Conservation (phyloP, 805 yeast genomes). For the Hanseniaspora nectarophila region DNA sequence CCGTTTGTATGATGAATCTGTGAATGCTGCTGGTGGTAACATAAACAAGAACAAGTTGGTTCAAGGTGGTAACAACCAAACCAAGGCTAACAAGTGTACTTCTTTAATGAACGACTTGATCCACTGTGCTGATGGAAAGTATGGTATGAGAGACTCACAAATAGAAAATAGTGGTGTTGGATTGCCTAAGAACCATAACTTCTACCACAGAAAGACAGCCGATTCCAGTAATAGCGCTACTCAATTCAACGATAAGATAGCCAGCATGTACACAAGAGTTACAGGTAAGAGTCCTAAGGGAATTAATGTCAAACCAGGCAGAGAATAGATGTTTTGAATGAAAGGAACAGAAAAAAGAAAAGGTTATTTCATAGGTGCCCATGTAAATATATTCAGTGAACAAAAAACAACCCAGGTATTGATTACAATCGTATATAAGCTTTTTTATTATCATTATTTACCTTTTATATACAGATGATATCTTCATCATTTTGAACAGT, state of each 20-base stretch:
- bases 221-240: conserved; percentile 27
- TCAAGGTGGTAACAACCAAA: conserved; percentile 12
- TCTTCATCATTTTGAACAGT: conserved; percentile 4
- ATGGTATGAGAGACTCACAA: conserved; percentile 23
- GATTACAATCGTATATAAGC: background rate
- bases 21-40: conserved; percentile 4
- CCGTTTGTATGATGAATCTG: conserved; percentile 7
- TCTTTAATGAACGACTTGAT: conserved; percentile 58
- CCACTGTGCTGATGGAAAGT: conserved; percentile 46
- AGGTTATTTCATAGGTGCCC: background rate
- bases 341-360: background rate
- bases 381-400: background rate
- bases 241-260: conserved; percentile 42
- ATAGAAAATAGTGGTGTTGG: conserved; percentile 2
- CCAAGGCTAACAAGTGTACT: conserved; percentile 43
- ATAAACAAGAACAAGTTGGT: conserved; percentile 3
- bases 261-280: conserved; percentile 38
- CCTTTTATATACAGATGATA: no score
- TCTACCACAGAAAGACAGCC: conserved; percentile 18
- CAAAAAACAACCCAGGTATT: background rate
- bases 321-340: background rate
- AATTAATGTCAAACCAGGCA: background rate
- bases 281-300: conserved; percentile 34
- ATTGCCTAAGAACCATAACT: conserved; percentile 20
- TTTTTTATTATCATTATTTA: background rate